These are phyloP conservation scores for Astrocystis sublimbata DNA, from an alignment of 495 filamentous ascomycete genomes.

Conservation along the genomic window DNA sequence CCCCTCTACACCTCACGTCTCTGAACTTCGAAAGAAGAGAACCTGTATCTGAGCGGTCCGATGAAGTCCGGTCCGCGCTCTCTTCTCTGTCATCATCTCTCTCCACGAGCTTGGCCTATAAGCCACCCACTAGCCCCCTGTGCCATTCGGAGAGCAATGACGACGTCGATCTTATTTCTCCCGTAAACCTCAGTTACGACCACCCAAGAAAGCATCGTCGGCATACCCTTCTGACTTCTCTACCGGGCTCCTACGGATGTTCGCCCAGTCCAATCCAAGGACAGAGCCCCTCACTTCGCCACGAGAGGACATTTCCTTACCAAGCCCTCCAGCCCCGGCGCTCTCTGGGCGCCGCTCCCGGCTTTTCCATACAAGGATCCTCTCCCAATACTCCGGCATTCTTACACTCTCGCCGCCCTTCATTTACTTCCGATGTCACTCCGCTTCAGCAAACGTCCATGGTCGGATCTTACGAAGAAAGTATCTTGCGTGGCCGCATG, in stretches of 20 bases:
- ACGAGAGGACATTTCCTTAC: constrained; percentile 60
- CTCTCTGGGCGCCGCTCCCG: constrained; percentile 65
- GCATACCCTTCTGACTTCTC: constrained; percentile 41
- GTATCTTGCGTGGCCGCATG: constrained; percentile 92
- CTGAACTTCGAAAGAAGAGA: constrained; percentile 41
- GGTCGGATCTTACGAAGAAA: constrained; percentile 98
- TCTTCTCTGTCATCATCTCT: constrained; percentile 66
- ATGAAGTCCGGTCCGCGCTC: constrained; percentile 45
- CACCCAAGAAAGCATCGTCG: constrained; percentile 35
- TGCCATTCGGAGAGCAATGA: constrained; percentile 88
- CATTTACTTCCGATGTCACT: constrained; percentile 71
- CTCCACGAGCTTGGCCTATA: constrained; percentile 82
- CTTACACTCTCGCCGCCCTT: constrained; percentile 65
- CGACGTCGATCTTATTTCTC: constrained; percentile 65
- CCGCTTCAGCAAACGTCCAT: constrained; percentile 86
- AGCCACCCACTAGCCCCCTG: constrained; percentile 88
- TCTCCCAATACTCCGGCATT: constrained; percentile 62
- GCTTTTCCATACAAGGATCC: constrained; percentile 51
- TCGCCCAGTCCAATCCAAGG: constrained; percentile 37
- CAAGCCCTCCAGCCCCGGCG: constrained; percentile 73
- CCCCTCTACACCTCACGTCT: constrained; percentile 45
- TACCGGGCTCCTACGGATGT: constrained; percentile 28
- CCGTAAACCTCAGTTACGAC: constrained; percentile 43
- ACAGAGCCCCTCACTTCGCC: constrained; percentile 36
- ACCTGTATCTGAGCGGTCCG: constrained; percentile 27